A percentile compares a stretch with the other conserved stretches of the same genome.
Conservation (phyloP, 169 alveolate genomes). For the Eimeria brunetti region DNA sequence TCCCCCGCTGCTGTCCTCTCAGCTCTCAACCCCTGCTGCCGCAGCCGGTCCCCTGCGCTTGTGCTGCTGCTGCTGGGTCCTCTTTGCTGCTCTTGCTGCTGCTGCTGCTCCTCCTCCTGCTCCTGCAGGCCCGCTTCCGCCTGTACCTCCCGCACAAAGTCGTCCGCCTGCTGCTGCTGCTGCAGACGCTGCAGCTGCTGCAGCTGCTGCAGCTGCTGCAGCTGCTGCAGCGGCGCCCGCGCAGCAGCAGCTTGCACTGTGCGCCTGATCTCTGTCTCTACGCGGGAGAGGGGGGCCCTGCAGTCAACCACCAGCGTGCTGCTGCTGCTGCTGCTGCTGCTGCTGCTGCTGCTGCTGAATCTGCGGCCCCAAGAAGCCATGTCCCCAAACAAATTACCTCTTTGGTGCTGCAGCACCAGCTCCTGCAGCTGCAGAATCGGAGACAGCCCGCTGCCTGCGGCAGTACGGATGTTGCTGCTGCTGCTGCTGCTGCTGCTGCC, state of each 20-base stretch:
- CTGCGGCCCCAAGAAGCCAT: slow-evolving; percentile 26
- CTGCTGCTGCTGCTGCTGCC: slow-evolving; percentile 31
- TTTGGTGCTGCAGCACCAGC: slow-evolving; percentile 32
- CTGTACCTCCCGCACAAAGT: not conserved
- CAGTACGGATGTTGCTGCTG: slow-evolving; percentile 2
- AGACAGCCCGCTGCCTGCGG: not conserved
- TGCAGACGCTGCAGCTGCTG: not conserved
- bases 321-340: slow-evolving; percentile 43
- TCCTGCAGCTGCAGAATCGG: slow-evolving; percentile 60
- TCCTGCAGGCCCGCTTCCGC: not conserved
- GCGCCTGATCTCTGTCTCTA: slow-evolving; percentile 27
- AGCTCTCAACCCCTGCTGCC: not conserved
- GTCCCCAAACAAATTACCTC: slow-evolving; percentile 28
- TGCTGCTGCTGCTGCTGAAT: not conserved
- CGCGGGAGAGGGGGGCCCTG: slow-evolving; percentile 28
- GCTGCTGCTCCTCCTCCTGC: not conserved
- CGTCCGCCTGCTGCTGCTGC: slow-evolving; percentile 9
- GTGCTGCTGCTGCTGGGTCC: slow-evolving; percentile 11
- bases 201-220: slow-evolving; percentile 8
- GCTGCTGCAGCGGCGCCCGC: not conserved
- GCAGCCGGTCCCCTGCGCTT: not conserved
- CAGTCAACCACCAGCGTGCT: slow-evolving; percentile 31
- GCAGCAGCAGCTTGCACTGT: slow-evolving; percentile 23
- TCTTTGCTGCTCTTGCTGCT: not conserved
- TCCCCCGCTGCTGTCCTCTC: not conserved